These are phyloP conservation scores for Peronospora tabacina DNA, from an alignment of 352 stramenopile genomes.

Conservation along the genomic window DNA sequence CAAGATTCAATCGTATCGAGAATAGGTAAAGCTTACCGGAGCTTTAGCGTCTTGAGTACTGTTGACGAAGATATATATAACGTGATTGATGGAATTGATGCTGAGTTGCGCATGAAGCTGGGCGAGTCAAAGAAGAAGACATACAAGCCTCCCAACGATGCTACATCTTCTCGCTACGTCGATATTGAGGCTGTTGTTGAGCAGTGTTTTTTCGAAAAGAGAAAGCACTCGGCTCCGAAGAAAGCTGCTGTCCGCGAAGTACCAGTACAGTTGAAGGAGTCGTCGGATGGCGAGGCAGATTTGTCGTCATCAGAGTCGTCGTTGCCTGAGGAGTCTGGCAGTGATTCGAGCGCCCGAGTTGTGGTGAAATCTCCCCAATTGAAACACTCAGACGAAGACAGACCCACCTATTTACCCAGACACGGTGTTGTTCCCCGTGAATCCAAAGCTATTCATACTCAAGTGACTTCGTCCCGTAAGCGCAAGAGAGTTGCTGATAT, in stretches of 20 bases:
- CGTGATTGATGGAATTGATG: conserved; percentile 33
- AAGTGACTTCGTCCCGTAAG: conserved; percentile 10
- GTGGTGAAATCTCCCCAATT: conserved; percentile 1
- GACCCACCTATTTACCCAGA: background rate
- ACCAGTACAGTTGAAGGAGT: conserved; percentile 1
- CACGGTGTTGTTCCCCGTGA: conserved; percentile 7
- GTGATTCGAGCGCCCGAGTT: conserved; percentile 13
- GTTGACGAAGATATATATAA: conserved; percentile 31
- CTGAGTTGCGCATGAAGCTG: conserved; percentile 20
- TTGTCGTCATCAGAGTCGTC: conserved; percentile 19
- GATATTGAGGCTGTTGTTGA: conserved; percentile 33
- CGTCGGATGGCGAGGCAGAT: conserved; percentile 18
- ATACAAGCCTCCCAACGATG: conserved; percentile 28
- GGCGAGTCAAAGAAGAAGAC: conserved; percentile 33
- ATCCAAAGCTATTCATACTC: background rate
- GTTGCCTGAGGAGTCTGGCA: conserved; percentile 11
- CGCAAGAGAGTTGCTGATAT: conserved; percentile 7
- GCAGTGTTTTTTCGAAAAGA: conserved; percentile 19
- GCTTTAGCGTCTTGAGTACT: conserved; percentile 29
- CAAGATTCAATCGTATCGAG: conserved; percentile 16
- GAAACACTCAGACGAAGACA: conserved; percentile 5
- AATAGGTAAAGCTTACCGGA: conserved; percentile 32
- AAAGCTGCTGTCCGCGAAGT: conserved; percentile 3
- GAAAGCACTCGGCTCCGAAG: conserved; percentile 1
- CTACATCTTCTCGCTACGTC: conserved; percentile 29